A percentile compares a stretch with the other conserved stretches of the same genome.
Evolutionary conservation across 139 green algal genomes (phyloP).

Genomic region (Chlamydomonas sphaeroides): DNA sequence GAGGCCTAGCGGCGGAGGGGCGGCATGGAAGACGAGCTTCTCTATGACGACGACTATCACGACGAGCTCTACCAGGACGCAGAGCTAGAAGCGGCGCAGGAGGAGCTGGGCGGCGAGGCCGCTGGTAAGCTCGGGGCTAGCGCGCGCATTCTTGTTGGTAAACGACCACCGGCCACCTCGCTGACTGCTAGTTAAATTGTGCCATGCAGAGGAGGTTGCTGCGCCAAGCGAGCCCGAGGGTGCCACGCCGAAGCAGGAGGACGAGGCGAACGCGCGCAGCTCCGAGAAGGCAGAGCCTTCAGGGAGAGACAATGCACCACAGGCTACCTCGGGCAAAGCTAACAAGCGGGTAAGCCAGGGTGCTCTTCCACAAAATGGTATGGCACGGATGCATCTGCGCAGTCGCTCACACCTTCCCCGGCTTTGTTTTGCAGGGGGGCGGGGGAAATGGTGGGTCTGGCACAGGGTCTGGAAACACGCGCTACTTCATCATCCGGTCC

Average conservation of each 20-base stretch:
- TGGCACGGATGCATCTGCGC: background rate
- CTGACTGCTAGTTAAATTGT: background rate
- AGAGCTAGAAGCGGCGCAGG: background rate
- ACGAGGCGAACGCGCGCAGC: no score
- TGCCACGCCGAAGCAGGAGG: no score
- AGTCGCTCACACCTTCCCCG: background rate
- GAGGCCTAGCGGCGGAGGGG: no score
- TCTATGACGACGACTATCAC: background rate
- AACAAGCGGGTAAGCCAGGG: no score
- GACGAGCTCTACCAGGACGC: background rate
- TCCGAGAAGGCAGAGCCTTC: no score
- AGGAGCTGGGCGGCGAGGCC: background rate
- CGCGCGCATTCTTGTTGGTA: background rate
- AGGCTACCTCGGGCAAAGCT: no score
- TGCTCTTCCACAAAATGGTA: background rate
- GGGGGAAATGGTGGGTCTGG: background rate
- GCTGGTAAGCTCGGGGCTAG: background rate
- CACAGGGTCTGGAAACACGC: background rate
- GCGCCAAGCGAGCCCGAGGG: no score
- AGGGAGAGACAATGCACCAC: no score
- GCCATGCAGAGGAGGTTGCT: no score
- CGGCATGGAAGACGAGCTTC: background rate
- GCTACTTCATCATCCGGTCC: conserved; percentile 83
- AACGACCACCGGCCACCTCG: no score
- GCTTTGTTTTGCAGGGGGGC: background rate